phyloP scores from a whole-genome alignment of 2,329 filamentous ascomycete genomes.

The Aspergillus sp. region DNA sequence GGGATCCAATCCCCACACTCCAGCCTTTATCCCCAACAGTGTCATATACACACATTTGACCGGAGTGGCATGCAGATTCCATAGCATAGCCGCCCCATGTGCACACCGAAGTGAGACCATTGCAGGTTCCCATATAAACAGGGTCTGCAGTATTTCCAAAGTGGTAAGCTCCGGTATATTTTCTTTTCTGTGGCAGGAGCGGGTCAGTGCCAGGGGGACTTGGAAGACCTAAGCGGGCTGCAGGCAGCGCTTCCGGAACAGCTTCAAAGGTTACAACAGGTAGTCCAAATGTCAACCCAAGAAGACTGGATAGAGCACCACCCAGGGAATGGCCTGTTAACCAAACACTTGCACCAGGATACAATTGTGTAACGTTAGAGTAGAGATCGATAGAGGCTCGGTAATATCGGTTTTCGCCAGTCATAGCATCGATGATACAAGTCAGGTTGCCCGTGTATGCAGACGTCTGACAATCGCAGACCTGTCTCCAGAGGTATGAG shows the following conservation, averaged over 20 bases:
- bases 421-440: constrained; percentile 71
- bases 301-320: constrained; percentile 79
- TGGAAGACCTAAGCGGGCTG: constrained; percentile 77
- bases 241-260: constrained; percentile 84
- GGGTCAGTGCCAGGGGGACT: constrained; percentile 74
- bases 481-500: constrained; percentile 82
- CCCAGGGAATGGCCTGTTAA: constrained; percentile 88
- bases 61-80: constrained; percentile 88
- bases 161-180: constrained; percentile 75
- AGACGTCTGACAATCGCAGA: constrained; percentile 85
- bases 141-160: constrained; percentile 96
- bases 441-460: constrained; percentile 91
- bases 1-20: constrained; percentile 84
- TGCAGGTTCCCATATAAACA: constrained; percentile 89
- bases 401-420: constrained; percentile 86
- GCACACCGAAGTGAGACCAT: constrained; percentile 81
- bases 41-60: constrained; percentile 84
- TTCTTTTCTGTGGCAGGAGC: constrained; percentile 63
- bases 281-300: constrained; percentile 85
- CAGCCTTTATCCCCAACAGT: constrained; percentile 88
- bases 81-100: constrained; percentile 90
- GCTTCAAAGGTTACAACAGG: constrained; percentile 92
- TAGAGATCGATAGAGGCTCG: constrained; percentile 84
- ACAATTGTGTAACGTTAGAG: constrained; percentile 83
- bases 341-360: constrained; percentile 82